Base-by-base conservation (phyloP, 257 asterid genomes). In the Solanum rostratum region DNA sequence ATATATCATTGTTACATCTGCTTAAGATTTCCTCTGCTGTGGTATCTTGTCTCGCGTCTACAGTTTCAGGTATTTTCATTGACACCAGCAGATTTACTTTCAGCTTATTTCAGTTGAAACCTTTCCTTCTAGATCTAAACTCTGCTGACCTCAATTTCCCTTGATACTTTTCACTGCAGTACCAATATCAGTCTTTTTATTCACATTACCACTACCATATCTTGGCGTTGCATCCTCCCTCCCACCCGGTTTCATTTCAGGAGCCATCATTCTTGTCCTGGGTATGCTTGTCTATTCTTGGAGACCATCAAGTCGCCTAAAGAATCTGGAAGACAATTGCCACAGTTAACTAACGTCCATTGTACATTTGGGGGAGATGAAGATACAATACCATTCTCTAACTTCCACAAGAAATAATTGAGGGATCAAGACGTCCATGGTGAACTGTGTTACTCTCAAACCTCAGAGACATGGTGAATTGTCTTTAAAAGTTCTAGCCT, bases 1-100 rank as follows among this genome's bases (percentile, higher is more conserved):
- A 97, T 79, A 78, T 97, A 81, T 94, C 99, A 16, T 88, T 97
- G 86, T 88, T 97, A 91, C 97, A 95, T 89, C 92, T 95, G 85
- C 94, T 97, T 83, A 93, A 93, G 94, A 93, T 97, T 90, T 97
- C 98, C 82, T 95, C 98, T 19, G 99, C 98, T 68, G 98, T 97
- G 70, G 95, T 95, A 50, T 95, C 99, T 76, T 95, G 97, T 91
- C 98, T 97, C 55, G 97, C 94, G n/a, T 95, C 99, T 53, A 97
- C 98, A 79, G 85, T 95, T 89, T 93, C 99, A 91, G 99, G 99
- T 95, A 85, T 45, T 85, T n/a, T 91, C 62, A 78, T 46, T 6
- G 37, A 43, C 80, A 43, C 53, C 27, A 27, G 63, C 19, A 2
- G 27, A 78, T 78, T 29, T 27, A 76, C 45, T 76, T 45, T 46